These are phyloP conservation scores for Zygoascus flipseniorum DNA, from an alignment of 805 yeast species.

Conservation along the genomic window DNA sequence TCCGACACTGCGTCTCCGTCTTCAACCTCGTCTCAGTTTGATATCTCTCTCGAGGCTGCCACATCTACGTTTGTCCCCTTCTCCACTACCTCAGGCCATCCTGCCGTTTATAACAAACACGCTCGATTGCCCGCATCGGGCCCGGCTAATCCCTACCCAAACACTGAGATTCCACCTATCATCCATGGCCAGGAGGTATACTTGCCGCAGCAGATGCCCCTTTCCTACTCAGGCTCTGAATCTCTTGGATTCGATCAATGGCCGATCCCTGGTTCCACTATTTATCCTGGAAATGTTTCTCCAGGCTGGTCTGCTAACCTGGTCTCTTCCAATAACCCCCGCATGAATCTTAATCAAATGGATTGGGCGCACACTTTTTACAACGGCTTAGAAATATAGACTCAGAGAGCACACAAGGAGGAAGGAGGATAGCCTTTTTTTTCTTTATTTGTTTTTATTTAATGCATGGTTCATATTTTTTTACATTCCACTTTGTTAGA, in stretches of 20 bases:
- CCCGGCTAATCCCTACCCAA: no score
- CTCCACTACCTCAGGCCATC: not conserved
- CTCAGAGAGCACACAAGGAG: no score
- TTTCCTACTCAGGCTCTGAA: not conserved
- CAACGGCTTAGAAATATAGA: not conserved
- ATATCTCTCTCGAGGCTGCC: not conserved
- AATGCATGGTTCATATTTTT: no score
- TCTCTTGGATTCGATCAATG: not conserved
- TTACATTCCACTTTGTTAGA: no score
- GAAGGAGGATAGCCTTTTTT: no score
- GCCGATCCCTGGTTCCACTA: not conserved
- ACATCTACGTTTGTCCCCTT: not conserved
- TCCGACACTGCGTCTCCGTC: not conserved
- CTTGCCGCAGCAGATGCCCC: not conserved
- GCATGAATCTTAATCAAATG: not conserved
- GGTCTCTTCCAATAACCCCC: not conserved
- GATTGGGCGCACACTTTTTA: not conserved
- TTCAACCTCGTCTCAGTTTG: not conserved
- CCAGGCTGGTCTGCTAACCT: no score
- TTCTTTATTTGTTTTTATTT: no score
- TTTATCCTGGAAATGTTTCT: no score
- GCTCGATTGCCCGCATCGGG: not conserved
- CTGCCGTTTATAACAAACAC: not conserved
- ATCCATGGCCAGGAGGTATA: not conserved
- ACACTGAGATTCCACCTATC: not conserved